phyloP scores from a whole-genome alignment of 2,329 filamentous ascomycete genomes.

The Monascus ruber region DNA sequence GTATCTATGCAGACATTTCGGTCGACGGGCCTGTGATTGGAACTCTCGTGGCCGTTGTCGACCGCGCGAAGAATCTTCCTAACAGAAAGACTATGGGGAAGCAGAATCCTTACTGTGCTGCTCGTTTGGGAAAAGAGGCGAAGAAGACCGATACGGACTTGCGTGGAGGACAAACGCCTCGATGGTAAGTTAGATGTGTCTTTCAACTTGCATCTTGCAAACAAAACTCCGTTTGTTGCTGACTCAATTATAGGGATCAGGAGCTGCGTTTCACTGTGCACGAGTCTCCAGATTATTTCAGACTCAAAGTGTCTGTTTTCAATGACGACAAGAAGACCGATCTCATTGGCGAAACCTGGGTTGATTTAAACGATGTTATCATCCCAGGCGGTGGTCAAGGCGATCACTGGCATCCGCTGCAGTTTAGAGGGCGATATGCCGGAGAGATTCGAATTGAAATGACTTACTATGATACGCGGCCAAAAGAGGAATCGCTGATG shows the following conservation, averaged over 20 bases:
- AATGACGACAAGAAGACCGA: constrained; percentile 98
- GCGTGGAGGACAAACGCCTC: constrained; percentile 86
- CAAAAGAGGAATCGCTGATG: constrained; percentile 59
- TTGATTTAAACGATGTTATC: constrained; percentile 71
- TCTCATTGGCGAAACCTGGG: constrained; percentile 86
- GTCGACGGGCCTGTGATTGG: constrained; percentile 89
- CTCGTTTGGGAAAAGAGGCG: constrained; percentile 85
- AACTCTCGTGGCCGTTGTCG: constrained; percentile 81
- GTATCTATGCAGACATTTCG: constrained; percentile 89
- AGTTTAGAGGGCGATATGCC: constrained; percentile 86
- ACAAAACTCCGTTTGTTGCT: constrained; percentile 3
- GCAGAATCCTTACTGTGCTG: constrained; percentile 95
- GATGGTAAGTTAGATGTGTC: constrained; percentile 53
- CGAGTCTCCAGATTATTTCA: constrained; percentile 92
- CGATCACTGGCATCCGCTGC: constrained; percentile 82
- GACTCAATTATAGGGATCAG: constrained; percentile 61
- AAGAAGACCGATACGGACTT: constrained; percentile 95
- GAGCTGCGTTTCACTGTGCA: constrained; percentile 93
- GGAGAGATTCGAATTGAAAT: constrained; percentile 91
- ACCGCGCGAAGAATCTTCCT: constrained; percentile 91
- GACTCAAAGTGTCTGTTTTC: constrained; percentile 90
- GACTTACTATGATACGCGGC: constrained; percentile 86
- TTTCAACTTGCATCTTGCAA: not conserved
- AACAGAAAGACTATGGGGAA: constrained; percentile 97
- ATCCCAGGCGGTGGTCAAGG: constrained; percentile 81